These are phyloP conservation scores for Coemansia sp. DNA, from an alignment of 371 early-diverging fungal species.

Conservation along the genomic window DNA sequence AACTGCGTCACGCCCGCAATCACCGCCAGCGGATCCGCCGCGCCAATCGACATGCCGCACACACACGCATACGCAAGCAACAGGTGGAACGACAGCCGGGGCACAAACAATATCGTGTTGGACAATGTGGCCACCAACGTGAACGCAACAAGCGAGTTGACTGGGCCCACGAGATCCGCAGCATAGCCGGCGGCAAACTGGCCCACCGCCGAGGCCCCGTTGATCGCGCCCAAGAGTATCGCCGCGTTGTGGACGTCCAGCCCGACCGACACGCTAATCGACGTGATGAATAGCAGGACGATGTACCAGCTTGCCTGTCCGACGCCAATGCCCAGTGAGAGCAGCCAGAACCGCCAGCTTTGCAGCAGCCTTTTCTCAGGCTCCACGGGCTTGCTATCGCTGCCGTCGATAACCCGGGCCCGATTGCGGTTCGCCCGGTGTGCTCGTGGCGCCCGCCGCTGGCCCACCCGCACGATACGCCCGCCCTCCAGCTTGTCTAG, in stretches of 20 bases:
- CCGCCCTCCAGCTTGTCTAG: constrained; percentile 25
- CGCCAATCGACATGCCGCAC: constrained; percentile 45
- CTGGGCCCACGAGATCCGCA: constrained; percentile 33
- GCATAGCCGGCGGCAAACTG: constrained; percentile 45
- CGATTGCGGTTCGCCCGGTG: no score
- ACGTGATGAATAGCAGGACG: constrained; percentile 35
- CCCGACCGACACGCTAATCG: constrained; percentile 42
- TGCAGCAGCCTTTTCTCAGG: constrained; percentile 2
- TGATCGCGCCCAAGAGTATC: constrained; percentile 34
- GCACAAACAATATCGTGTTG: constrained; percentile 35
- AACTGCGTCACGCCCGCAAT: constrained; percentile 42
- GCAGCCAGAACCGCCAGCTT: constrained; percentile 40
- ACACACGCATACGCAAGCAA: constrained; percentile 38
- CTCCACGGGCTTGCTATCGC: neutral
- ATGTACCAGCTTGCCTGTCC: constrained; percentile 48
- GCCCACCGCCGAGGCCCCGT: constrained; percentile 45
- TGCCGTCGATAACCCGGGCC: neutral
- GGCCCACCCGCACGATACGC: neutral
- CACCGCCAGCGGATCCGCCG: constrained; percentile 41
- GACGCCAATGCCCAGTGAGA: constrained; percentile 31
- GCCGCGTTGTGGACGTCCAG: constrained; percentile 47
- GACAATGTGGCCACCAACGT: constrained; percentile 28
- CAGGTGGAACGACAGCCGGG: constrained; percentile 19
- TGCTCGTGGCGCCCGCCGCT: neutral
- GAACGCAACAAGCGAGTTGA: constrained; percentile 33